Conservation (phyloP, 2,329 filamentous ascomycete genomes). For the Pseudogymnoascus sp. region DNA sequence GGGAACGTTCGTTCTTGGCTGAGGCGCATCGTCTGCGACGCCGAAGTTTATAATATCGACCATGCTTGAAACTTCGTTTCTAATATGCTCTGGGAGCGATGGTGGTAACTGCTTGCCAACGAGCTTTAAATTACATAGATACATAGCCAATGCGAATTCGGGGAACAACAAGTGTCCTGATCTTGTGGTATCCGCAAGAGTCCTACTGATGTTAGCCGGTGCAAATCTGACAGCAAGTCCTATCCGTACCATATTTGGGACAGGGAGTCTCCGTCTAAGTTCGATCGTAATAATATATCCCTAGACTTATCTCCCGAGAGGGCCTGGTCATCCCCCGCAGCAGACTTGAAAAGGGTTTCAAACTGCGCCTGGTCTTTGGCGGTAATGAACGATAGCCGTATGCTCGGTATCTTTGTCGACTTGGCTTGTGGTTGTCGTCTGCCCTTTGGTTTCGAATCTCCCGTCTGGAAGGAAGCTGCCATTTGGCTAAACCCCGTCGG, state of each 20-base stretch:
- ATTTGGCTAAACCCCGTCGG: constrained; percentile 59
- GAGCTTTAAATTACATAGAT: constrained; percentile 89
- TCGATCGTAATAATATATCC: constrained; percentile 81
- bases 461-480: constrained; percentile 58
- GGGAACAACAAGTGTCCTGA: constrained; percentile 94
- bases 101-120: constrained; percentile 76
- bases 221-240: constrained; percentile 15
- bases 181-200: constrained; percentile 88
- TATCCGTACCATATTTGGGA: constrained; percentile 78
- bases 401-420: constrained; percentile 79
- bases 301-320: constrained; percentile 89
- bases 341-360: constrained; percentile 94
- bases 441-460: constrained; percentile 36
- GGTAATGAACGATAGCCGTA: constrained; percentile 91
- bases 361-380: constrained; percentile 93
- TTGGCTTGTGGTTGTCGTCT: constrained; percentile 47
- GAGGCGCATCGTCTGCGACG: constrained; percentile 63
- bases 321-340: constrained; percentile 74
- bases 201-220: constrained; percentile 46
- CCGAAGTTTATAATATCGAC: constrained; percentile 98
- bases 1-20: constrained; percentile 56
- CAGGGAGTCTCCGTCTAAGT: constrained; percentile 76
- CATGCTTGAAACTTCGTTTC: constrained; percentile 98
- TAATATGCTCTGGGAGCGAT: constrained; percentile 72
- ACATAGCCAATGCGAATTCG: constrained; percentile 97